Base-by-base conservation (phyloP, 1,139 yeast genomes). In the Candida pseudocylindracea region DNA sequence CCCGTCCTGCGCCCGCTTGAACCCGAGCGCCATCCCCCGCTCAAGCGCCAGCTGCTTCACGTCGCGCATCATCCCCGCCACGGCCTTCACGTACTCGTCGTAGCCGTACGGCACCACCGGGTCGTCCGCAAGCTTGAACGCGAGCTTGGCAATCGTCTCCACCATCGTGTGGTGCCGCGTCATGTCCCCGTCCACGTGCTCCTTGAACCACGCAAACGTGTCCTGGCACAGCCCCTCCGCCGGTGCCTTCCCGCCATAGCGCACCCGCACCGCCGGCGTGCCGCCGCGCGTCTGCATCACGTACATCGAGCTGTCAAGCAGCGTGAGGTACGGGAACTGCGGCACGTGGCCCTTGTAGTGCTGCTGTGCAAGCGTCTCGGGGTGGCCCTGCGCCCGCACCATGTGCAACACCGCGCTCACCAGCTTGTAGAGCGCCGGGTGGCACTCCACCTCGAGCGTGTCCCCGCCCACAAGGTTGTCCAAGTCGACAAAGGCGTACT, bases 31-130 rank as follows among this genome's bases (percentile, higher is more conserved):
- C 12, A 24, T 29, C 3, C 10, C 13, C 12, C 7, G 29, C 9
- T 10, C 13, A 5, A 29, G 24, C 7, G 3, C 3, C 20, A 3
- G 10, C 25, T 12, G n/a, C 8, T 29, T 34, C 27, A 32, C 36
- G 3, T 32, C 39, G 39, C 48, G 36, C 2, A 41, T 42, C 10
- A 44, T 40, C 6, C 40, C 41, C 26, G 46, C 36, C 7, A 41
- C 34, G 8, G 48, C 44, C 2, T 44, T 34, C 2, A 64, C 58
- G 39, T 62, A 65, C 5, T 45, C 44, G 36, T 60, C 60, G 29
- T 79, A 51, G 44, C 74, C 68, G 42, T 65, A 75, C 2, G 94
- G 94, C 11, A 85, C 56, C 30, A 80, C 49, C 2, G 95, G 92
- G 30, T 62, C 67, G 43, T 85, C 94, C 0, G 72, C 64, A 12